Conservation (phyloP, 176 grass and related monocot genomes). For the Melocanna baccifera region DNA sequence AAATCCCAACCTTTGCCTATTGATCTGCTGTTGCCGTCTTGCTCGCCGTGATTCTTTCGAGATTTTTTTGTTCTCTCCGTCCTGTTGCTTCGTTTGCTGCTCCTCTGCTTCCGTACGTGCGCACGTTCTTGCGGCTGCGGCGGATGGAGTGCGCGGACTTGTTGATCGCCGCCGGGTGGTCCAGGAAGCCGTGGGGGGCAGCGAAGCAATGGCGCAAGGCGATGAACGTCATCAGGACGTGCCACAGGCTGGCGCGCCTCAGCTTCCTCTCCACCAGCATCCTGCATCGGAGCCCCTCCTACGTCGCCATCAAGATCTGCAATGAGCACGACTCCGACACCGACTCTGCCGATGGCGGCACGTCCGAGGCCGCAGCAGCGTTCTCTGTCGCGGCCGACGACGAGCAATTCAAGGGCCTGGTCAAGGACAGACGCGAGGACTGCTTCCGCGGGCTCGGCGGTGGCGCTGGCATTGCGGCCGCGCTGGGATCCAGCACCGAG, state of each 20-base stretch:
- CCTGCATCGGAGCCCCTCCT: slow-evolving; percentile 4
- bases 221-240: slow-evolving; percentile 42
- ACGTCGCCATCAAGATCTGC: slow-evolving; percentile 30
- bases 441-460: slow-evolving; percentile 44
- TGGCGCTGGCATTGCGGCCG: not conserved
- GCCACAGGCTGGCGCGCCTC: slow-evolving; percentile 16
- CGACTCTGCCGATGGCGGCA: not conserved
- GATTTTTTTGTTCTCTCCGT: too few species aligned
- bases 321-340: not conserved
- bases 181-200: not conserved
- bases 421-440: slow-evolving; percentile 34
- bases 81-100: too few species aligned
- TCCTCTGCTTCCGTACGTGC: too few species aligned
- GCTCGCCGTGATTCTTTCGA: too few species aligned
- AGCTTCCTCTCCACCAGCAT: not conserved
- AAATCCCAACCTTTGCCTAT: too few species aligned
- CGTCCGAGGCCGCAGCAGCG: not conserved
- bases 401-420: slow-evolving; percentile 34
- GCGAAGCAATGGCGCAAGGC: slow-evolving; percentile 41
- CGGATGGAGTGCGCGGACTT: slow-evolving; percentile 20
- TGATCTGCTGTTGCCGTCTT: too few species aligned
- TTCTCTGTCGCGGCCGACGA: slow-evolving; percentile 10
- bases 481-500: slow-evolving; percentile 34
- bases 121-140: too few species aligned
- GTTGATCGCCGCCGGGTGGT: not conserved